Evolutionary conservation across 345 rosid species (phyloP).

Genomic region (Microthlaspi erraticum): DNA sequence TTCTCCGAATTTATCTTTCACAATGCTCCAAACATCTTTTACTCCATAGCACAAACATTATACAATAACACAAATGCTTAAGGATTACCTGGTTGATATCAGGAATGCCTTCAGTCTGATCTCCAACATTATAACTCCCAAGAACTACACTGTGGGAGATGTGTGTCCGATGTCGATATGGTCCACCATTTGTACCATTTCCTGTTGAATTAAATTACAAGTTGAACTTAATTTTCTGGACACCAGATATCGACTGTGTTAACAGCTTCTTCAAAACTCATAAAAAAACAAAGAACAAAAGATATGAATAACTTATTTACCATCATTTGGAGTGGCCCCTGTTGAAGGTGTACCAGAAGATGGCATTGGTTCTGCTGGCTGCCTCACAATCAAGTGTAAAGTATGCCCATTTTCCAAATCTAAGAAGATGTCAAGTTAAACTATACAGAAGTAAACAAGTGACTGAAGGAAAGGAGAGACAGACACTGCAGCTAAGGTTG

Average conservation of each 20-base stretch:
- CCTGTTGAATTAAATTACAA: slow-evolving; percentile 53
- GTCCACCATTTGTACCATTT: slow-evolving; percentile 57
- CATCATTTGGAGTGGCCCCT: slow-evolving; percentile 55
- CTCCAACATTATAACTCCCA: slow-evolving; percentile 81
- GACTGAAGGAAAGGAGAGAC: slow-evolving; percentile 4
- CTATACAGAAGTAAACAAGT: slow-evolving; percentile 2
- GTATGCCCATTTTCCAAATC: slow-evolving; percentile 97
- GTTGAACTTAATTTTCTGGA: background rate
- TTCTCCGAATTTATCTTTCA: background rate
- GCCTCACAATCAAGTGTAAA: slow-evolving; percentile 88
- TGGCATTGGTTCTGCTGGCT: slow-evolving; percentile 62
- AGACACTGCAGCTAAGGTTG: slow-evolving; percentile 13
- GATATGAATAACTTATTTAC: slow-evolving; percentile 50
- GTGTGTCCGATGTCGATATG: slow-evolving; percentile 67
- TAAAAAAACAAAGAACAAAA: background rate
- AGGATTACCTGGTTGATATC: slow-evolving; percentile 66
- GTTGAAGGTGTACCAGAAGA: slow-evolving; percentile 59
- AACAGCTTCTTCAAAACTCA: slow-evolving; percentile 15
- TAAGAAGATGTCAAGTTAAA: slow-evolving; percentile 55
- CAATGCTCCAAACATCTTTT: background rate
- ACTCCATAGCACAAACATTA: background rate
- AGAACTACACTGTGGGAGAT: slow-evolving; percentile 88
- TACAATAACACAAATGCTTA: slow-evolving; percentile 4
- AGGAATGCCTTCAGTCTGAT: slow-evolving; percentile 75
- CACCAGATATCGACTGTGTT: background rate